These are phyloP conservation scores for Fusarium sp. DNA, from an alignment of 2,329 filamentous ascomycete species.

Conservation along the genomic window DNA sequence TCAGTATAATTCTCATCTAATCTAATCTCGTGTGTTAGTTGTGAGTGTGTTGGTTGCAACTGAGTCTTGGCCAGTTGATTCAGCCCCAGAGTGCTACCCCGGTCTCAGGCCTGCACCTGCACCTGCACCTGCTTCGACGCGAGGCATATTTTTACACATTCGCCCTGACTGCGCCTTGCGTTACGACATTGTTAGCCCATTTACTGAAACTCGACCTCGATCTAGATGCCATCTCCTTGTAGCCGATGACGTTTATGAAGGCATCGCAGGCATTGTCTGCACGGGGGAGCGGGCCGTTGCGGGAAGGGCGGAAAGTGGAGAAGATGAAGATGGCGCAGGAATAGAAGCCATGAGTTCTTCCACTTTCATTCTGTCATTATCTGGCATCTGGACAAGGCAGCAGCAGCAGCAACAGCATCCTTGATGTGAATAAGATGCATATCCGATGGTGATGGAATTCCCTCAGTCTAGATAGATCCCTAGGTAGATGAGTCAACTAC, in stretches of 20 bases:
- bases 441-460: background rate
- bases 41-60: background rate
- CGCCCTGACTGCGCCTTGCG: background rate
- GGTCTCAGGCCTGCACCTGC: background rate
- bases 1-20: background rate
- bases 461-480: background rate
- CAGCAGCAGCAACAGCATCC: background rate
- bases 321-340: background rate
- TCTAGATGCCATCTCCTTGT: background rate
- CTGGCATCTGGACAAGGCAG: background rate
- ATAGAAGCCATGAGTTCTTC: background rate
- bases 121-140: background rate
- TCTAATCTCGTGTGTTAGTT: background rate
- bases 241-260: background rate
- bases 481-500: background rate
- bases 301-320: slow-evolving; percentile 8
- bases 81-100: background rate
- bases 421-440: background rate
- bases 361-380: background rate
- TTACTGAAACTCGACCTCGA: background rate
- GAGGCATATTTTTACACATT: background rate
- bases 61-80: background rate
- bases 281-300: slow-evolving; percentile 17
- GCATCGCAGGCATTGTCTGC: slow-evolving; percentile 16
- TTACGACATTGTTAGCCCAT: background rate